Base-by-base conservation (phyloP, 768 basidiomycete genomes). In the Hydnomerulius pinastri region DNA sequence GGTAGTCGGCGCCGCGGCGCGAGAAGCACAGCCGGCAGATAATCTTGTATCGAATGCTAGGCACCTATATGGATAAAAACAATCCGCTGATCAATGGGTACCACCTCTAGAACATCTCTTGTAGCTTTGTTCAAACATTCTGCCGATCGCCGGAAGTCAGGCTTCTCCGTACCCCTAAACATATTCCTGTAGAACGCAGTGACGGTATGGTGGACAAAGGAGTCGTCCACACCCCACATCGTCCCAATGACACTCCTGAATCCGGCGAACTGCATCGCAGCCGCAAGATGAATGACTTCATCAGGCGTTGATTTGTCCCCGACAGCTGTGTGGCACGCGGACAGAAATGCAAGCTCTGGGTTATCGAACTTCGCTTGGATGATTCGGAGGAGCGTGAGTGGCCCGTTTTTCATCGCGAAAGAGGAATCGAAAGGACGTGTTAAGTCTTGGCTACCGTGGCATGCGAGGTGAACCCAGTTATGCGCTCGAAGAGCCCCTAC, bases 261-360 rank as follows among this genome's bases (percentile, higher is more conserved):
- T 5, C 64, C 63, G 1, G 61, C 53, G 17, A 59, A 53, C 18
- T 64, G 53, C 57, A 67, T 53, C 13, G 56, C 59, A 13, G 57
- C 57, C n/a, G 61, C 58, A 4, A 67, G 58, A 43, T 67, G 66
- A 15, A 63, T 52, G 21, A 43, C 54, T 43, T 53, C 61, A 28
- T 54, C 60, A 2, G 63, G 53, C 3, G 40, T 50, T n/a, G 38
- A 40, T 23, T 44, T 18, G 13, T 64, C 52, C 9, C 60, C 58
- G 8, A 46, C 50, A 4, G 64, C 53, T 13, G 66, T 61, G 38
- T 63, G 58, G 29, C 64, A 67, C 3, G 60, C 58, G 24, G 60
- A 65, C 33, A 67, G 12, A 18, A 58, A 58, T 18, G 58, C 39
- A 32, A 60, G 53, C 21, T 37, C 38, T 1, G 54, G 24, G 6